A percentile compares a stretch with the other conserved stretches of the same genome.
These are phyloP conservation scores for Bacidia rubella DNA, from an alignment of 495 filamentous ascomycete species.

Conservation along the genomic window DNA sequence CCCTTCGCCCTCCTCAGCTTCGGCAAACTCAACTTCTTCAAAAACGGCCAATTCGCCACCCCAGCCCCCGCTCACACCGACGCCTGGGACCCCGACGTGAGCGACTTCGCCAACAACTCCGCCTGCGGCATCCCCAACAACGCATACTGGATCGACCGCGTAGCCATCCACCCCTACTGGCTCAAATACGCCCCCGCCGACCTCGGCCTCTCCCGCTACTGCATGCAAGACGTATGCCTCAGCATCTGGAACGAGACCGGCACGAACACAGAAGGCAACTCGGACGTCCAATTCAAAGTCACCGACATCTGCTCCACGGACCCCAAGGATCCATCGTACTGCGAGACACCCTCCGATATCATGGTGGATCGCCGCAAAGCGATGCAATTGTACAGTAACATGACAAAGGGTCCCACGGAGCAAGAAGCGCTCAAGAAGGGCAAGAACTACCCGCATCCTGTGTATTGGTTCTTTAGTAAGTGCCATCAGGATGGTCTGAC, in stretches of 20 bases:
- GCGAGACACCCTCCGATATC: background rate
- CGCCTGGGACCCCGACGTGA: background rate
- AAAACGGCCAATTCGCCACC: slow-evolving; percentile 11
- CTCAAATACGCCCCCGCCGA: slow-evolving; percentile 18
- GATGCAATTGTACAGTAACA: background rate
- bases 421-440: background rate
- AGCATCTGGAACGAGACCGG: slow-evolving; percentile 13
- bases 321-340: background rate
- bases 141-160: slow-evolving; percentile 14
- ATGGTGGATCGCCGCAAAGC: background rate
- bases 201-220: slow-evolving; percentile 11
- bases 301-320: slow-evolving; percentile 7
- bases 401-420: background rate
- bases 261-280: background rate
- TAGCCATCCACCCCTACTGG: slow-evolving; percentile 21
- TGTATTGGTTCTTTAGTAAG: slow-evolving; percentile 10
- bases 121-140: slow-evolving; percentile 21
- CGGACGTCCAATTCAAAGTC: background rate
- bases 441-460: slow-evolving; percentile 3
- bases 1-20: slow-evolving; percentile 18
- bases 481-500: slow-evolving; percentile 9
- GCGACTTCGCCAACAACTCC: slow-evolving; percentile 16
- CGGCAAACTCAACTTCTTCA: slow-evolving; percentile 19
- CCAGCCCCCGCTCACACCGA: background rate
- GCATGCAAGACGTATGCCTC: slow-evolving; percentile 22